Evolutionary conservation across 306 rosid species (phyloP).

Genomic region (Malus sieversii): DNA sequence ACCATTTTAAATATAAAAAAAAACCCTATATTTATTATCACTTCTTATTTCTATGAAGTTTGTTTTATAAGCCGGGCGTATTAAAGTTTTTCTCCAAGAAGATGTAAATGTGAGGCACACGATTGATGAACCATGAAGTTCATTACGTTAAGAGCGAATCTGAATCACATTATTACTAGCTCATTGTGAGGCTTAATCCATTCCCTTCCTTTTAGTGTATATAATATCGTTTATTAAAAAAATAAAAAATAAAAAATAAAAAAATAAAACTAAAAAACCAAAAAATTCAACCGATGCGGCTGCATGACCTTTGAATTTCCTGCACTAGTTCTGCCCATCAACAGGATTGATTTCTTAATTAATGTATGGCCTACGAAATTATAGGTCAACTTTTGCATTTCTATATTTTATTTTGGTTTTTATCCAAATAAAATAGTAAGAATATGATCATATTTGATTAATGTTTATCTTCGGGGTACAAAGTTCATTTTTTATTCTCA

Average conservation of each 20-base stretch:
- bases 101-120: too few species aligned
- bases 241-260: background rate
- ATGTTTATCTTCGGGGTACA: too few species aligned
- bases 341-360: background rate
- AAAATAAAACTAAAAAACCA: background rate
- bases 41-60: too few species aligned
- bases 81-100: too few species aligned
- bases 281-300: background rate
- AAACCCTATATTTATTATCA: too few species aligned
- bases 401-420: background rate
- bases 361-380: background rate
- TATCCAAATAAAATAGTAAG: too few species aligned
- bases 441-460: background rate
- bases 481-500: too few species aligned
- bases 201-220: accelerated
- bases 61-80: background rate
- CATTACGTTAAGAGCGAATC: too few species aligned
- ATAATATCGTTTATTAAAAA: background rate
- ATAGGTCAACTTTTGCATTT: background rate
- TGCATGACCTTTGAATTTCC: background rate
- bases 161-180: too few species aligned
- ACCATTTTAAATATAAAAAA: too few species aligned
- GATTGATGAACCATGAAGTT: too few species aligned
- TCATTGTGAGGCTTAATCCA: too few species aligned
- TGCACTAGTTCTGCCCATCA: background rate